Conservation (phyloP, 345 rosid species). For the Trapa incisa region DNA sequence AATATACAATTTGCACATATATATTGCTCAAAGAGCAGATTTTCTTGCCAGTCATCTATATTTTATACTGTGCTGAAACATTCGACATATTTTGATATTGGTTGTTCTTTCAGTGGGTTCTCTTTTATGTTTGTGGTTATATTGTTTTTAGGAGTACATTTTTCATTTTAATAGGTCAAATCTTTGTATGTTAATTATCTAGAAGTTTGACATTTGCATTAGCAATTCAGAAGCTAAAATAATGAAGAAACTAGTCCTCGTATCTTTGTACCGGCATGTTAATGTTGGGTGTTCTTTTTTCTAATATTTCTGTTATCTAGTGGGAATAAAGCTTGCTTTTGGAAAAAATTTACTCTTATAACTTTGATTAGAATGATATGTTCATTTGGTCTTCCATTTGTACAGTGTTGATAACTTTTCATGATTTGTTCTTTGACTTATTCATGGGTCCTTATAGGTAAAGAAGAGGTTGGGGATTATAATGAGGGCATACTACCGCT, state of each 20-base stretch:
- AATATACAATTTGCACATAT: constrained; percentile 39
- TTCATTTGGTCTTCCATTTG: neutral
- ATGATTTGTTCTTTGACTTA: constrained; percentile 15
- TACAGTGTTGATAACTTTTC: neutral
- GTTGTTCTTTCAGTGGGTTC: neutral
- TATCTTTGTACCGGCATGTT: neutral
- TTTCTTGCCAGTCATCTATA: constrained; percentile 6
- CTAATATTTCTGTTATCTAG: neutral
- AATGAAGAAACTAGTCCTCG: neutral
- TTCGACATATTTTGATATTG: neutral
- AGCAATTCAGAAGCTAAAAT: neutral
- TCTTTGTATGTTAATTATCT: neutral
- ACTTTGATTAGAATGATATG: neutral
- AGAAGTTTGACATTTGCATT: neutral
- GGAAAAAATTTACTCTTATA: neutral
- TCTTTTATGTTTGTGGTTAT: neutral
- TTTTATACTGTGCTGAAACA: neutral
- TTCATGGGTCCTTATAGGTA: constrained; percentile 25
- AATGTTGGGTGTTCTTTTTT: neutral
- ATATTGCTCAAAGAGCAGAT: constrained; percentile 38
- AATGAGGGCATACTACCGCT: constrained; percentile 19
- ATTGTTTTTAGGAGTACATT: neutral
- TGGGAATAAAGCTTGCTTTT: neutral
- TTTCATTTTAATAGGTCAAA: neutral
- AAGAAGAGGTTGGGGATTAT: constrained; percentile 28